These are phyloP conservation scores for Puccinellia tenuiflora DNA, from an alignment of 176 grass and related monocot genomes.

Conservation along the genomic window DNA sequence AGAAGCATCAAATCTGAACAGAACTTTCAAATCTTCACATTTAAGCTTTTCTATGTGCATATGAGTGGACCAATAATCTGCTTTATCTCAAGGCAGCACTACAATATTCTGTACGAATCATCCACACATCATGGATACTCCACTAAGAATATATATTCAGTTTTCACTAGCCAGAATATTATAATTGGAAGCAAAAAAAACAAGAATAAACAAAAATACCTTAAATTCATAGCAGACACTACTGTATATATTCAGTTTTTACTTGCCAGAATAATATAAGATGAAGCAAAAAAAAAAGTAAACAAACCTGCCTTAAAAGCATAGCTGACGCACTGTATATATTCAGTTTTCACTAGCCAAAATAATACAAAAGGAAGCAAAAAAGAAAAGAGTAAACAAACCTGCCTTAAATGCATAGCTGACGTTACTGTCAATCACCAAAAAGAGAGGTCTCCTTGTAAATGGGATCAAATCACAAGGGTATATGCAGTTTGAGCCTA, in stretches of 20 bases:
- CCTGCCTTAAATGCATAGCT: constrained; percentile 96
- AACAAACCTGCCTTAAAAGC: constrained; percentile 99
- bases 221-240: constrained; percentile 67
- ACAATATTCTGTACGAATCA: neutral
- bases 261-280: neutral
- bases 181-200: constrained; percentile 2
- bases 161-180: neutral
- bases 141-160: neutral
- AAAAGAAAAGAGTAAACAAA: constrained; percentile 61
- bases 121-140: neutral
- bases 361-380: neutral
- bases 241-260: constrained; percentile 31
- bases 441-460: constrained; percentile 88
- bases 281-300: constrained; percentile 25
- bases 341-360: neutral
- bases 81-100: neutral
- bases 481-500: constrained; percentile 88
- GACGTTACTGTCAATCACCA: constrained; percentile 79
- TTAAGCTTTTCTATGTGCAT: neutral
- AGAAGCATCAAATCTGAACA: constrained; percentile 2
- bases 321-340: constrained; percentile 51
- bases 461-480: constrained; percentile 93
- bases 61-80: neutral
- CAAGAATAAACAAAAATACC: constrained; percentile 73
- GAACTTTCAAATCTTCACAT: neutral